These are phyloP conservation scores for Myxozyma melibiosi DNA, from an alignment of 805 yeast species.

Conservation along the genomic window DNA sequence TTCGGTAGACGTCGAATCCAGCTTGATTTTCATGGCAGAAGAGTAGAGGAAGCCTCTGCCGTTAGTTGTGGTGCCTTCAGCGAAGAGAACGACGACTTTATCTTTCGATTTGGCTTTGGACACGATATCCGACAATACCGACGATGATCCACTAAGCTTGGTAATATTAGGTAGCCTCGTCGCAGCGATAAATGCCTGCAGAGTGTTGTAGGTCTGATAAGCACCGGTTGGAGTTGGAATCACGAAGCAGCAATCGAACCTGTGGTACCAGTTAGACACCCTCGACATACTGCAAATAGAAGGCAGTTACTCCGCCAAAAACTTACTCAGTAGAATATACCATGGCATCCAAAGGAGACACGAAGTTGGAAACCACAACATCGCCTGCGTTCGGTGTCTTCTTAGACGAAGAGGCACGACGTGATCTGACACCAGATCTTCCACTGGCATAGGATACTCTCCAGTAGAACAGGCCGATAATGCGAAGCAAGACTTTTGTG, in stretches of 20 bases:
- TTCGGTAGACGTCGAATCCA: no score
- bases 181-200: conserved; percentile 23
- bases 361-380: conserved; percentile 57
- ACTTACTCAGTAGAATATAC: conserved; percentile 38
- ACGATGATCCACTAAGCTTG: conserved; percentile 30
- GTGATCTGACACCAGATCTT: conserved; percentile 40
- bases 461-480: conserved; percentile 38
- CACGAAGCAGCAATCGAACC: conserved; percentile 44
- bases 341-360: conserved; percentile 61
- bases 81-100: conserved; percentile 44
- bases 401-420: conserved; percentile 38
- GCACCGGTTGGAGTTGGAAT: conserved; percentile 48
- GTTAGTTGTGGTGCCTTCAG: conserved; percentile 74
- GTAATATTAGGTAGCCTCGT: conserved; percentile 20
- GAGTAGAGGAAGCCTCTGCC: conserved; percentile 72
- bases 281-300: neutral
- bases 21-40: conserved; percentile 34
- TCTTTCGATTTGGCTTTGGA: conserved; percentile 41
- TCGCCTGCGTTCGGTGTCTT: conserved; percentile 44
- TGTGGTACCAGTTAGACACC: conserved; percentile 33
- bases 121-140: conserved; percentile 28
- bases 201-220: conserved; percentile 18
- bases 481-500: conserved; percentile 32
- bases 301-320: neutral
- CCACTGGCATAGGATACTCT: conserved; percentile 54